Conservation (phyloP, 108 stramenopile genomes). For the Fragilaria radians region DNA sequence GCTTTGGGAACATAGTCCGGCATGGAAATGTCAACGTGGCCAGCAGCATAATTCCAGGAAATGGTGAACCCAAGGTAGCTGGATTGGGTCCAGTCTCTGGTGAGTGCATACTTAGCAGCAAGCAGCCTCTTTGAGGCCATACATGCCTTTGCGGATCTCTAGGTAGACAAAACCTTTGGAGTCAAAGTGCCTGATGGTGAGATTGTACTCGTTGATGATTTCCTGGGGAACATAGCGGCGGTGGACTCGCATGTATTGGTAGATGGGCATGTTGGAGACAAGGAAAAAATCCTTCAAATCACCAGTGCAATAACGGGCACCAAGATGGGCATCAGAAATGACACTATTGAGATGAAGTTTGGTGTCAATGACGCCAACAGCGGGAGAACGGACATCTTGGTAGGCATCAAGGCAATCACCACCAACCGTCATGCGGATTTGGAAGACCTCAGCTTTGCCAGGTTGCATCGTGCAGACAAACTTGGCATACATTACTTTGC, state of each 20-base stretch:
- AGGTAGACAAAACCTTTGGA: constrained; percentile 18
- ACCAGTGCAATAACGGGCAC: constrained; percentile 16
- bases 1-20: no score
- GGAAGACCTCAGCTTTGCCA: constrained; percentile 18
- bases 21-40: no score
- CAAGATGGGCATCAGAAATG: constrained; percentile 15
- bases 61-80: constrained; percentile 20
- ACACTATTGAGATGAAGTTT: constrained; percentile 46
- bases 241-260: constrained; percentile 36
- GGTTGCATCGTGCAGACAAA: constrained; percentile 11
- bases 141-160: constrained; percentile 26
- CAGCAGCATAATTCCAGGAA: constrained; percentile 19
- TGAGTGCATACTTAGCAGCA: not conserved
- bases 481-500: constrained; percentile 8
- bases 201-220: constrained; percentile 31
- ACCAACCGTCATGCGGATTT: constrained; percentile 24
- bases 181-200: not conserved
- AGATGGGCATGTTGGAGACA: constrained; percentile 16
- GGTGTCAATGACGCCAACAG: constrained; percentile 26
- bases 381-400: constrained; percentile 20
- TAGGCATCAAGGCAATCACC: constrained; percentile 29
- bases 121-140: constrained; percentile 40
- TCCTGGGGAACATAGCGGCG: constrained; percentile 20
- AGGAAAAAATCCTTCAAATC: constrained; percentile 43
- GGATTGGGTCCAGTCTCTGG: constrained; percentile 20